Conservation (phyloP, 2,329 filamentous ascomycete genomes). For the Calonectria multiphialidica region DNA sequence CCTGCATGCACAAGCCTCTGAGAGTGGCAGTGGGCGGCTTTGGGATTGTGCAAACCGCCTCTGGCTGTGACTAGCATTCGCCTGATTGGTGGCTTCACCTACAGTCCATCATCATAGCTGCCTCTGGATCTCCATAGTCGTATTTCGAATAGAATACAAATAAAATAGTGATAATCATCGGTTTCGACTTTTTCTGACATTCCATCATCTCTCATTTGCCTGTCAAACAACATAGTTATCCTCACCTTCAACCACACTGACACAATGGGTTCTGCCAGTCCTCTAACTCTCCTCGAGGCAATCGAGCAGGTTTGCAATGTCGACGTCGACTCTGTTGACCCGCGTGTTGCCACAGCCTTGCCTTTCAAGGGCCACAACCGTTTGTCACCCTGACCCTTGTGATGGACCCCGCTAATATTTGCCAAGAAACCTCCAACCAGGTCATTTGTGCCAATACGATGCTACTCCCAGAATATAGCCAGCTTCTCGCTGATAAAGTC, state of each 20-base stretch:
- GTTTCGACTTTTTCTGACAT: not conserved
- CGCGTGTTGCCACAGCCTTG: conserved; percentile 28
- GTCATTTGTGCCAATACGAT: conserved; percentile 32
- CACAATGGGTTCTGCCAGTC: not conserved
- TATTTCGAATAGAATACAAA: not conserved
- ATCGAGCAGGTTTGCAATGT: conserved; percentile 34
- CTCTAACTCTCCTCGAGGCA: not conserved
- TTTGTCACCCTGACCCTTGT: not conserved
- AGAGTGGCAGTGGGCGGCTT: not conserved
- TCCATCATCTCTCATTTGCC: not conserved
- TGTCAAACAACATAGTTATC: not conserved
- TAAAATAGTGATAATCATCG: not conserved
- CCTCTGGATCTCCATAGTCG: not conserved
- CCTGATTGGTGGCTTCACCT: not conserved
- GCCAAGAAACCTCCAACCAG: conserved; percentile 36
- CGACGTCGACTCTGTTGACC: conserved; percentile 34
- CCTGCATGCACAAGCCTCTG: not conserved
- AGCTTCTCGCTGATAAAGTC: conserved; percentile 23
- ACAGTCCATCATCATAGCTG: not conserved
- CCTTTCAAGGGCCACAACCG: conserved; percentile 38
- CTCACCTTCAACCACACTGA: not conserved
- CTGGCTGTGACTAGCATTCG: not conserved
- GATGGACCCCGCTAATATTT: not conserved
- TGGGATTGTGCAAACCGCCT: not conserved
- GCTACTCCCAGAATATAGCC: conserved; percentile 14